Percentiles rank a stretch among this genome's conserved stretches.
These are phyloP conservation scores for Hysterangium stoloniferum DNA, from an alignment of 768 basidiomycete species.

Conservation along the genomic window DNA sequence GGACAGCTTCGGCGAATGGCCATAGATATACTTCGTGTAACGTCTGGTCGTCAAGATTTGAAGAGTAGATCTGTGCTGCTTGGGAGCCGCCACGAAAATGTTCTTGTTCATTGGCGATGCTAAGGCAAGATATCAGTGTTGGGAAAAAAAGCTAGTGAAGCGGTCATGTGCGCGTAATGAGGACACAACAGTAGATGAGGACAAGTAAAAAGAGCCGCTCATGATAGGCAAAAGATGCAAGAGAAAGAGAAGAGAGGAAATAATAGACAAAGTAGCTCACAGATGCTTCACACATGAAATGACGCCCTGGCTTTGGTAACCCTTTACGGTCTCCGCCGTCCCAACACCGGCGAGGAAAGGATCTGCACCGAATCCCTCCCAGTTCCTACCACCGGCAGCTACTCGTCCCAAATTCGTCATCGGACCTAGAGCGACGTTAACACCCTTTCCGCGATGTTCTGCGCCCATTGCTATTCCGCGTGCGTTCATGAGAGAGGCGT, in stretches of 20 bases:
- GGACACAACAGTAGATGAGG: background rate
- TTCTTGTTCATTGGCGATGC: slow-evolving; percentile 34
- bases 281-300: slow-evolving; percentile 84
- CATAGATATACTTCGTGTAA: slow-evolving; percentile 69
- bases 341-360: slow-evolving; percentile 80
- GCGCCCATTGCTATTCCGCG: slow-evolving; percentile 50
- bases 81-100: slow-evolving; percentile 20
- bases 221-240: background rate
- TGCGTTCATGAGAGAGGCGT: slow-evolving; percentile 36
- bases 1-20: slow-evolving; percentile 61
- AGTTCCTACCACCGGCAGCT: slow-evolving; percentile 68
- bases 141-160: background rate
- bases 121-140: slow-evolving; percentile 17
- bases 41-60: slow-evolving; percentile 74
- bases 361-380: slow-evolving; percentile 94
- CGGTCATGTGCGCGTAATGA: background rate
- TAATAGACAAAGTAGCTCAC: slow-evolving; percentile 29
- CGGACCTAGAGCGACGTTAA: slow-evolving; percentile 45
- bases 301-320: slow-evolving; percentile 71
- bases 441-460: slow-evolving; percentile 56
- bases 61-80: slow-evolving; percentile 27
- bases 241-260: background rate
- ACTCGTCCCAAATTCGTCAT: slow-evolving; percentile 30
- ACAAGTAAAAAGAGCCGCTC: background rate
- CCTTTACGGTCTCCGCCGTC: slow-evolving; percentile 70